Percentiles rank a stretch among this genome's conserved stretches.
phyloP scores from a whole-genome alignment of 176 grass and related monocot genomes.

The Sorghum bicolor region DNA sequence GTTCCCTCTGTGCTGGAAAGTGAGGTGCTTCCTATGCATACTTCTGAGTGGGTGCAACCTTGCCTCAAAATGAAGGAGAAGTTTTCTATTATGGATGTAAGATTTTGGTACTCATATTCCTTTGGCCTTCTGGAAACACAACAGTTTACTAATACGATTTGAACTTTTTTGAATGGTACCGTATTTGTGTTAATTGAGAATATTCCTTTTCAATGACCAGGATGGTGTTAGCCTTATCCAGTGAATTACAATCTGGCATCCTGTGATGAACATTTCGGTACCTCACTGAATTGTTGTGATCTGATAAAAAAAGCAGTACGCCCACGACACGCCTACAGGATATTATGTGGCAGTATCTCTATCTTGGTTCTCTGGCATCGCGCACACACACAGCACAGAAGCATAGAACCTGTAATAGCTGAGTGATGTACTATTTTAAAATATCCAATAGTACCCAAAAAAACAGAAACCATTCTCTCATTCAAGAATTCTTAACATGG shows the following conservation, averaged over 20 bases:
- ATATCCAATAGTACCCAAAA: neutral
- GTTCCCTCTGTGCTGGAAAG: constrained; percentile 21
- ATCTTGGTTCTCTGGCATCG: constrained; percentile 4
- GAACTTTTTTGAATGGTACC: neutral
- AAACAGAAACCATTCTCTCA: neutral
- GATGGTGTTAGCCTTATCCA: constrained; percentile 47
- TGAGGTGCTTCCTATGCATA: constrained; percentile 28
- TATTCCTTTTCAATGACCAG: constrained; percentile 34
- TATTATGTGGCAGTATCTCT: neutral
- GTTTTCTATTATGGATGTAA: constrained; percentile 73
- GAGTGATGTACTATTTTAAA: neutral
- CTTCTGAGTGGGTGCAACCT: constrained; percentile 78
- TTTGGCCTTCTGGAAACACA: neutral
- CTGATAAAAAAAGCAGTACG: neutral
- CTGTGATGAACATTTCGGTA: constrained; percentile 16
- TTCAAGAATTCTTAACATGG: neutral
- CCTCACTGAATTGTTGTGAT: constrained; percentile 20
- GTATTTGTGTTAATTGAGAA: constrained; percentile 28
- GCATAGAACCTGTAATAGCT: neutral
- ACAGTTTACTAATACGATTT: neutral
- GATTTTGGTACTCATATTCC: neutral
- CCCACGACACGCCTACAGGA: neutral
- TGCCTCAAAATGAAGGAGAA: constrained; percentile 59
- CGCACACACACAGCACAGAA: neutral
- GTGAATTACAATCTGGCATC: constrained; percentile 21